phyloP scores from a whole-genome alignment of 352 stramenopile genomes.

The Globisporangium emineosum region DNA sequence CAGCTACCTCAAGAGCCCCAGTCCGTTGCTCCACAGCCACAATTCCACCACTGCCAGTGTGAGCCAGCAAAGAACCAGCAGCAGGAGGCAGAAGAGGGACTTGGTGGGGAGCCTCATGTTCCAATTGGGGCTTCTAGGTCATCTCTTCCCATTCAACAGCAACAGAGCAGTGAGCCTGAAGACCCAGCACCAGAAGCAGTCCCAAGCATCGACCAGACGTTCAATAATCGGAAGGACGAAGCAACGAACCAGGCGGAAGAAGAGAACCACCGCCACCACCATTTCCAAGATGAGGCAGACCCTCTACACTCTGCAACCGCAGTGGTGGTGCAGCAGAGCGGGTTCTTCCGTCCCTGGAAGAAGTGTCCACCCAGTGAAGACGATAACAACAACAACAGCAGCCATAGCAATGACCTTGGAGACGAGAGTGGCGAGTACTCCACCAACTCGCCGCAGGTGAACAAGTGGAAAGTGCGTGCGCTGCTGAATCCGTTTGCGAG shows the following conservation, averaged over 20 bases:
- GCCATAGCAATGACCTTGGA: constrained; percentile 4
- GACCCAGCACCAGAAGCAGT: background rate
- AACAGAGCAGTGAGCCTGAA: background rate
- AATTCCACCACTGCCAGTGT: background rate
- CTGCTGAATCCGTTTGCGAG: constrained; percentile 72
- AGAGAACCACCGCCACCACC: constrained; percentile 13
- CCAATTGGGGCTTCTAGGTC: background rate
- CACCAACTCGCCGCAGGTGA: constrained; percentile 16
- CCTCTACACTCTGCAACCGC: constrained; percentile 5
- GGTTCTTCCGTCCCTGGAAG: constrained; percentile 64
- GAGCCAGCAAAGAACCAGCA: constrained; percentile 24
- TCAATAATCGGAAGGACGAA: background rate
- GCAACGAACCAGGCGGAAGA: constrained; percentile 16
- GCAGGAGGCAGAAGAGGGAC: constrained; percentile 17
- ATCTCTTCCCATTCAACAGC: background rate
- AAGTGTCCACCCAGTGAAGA: constrained; percentile 20
- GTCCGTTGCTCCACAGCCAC: background rate
- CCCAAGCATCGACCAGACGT: constrained; percentile 6
- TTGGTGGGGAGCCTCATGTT: background rate
- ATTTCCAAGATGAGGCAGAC: constrained; percentile 20
- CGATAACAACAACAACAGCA: constrained; percentile 21
- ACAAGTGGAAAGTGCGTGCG: constrained; percentile 76
- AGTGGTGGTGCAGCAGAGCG: constrained; percentile 18
- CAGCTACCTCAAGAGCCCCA: background rate
- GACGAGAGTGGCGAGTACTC: background rate